Percentiles rank a stretch among this genome's conserved stretches.
Evolutionary conservation across 495 filamentous ascomycete species (phyloP).

Genomic region (Penicillium simplicissimum): DNA sequence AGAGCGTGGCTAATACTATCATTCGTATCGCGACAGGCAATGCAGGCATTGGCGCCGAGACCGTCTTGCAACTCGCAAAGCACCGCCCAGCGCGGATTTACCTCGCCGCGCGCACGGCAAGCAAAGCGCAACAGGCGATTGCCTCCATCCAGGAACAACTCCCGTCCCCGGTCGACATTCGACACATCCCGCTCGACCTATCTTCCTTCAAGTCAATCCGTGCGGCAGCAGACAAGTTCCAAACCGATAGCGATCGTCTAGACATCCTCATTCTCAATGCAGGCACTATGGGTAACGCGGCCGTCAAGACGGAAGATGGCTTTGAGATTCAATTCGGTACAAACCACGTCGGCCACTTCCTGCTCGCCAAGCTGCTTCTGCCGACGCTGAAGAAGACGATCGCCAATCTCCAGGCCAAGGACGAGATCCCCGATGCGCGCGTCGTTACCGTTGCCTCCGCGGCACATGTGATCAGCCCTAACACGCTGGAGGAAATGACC

Average conservation of each 20-base stretch:
- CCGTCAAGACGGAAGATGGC: slow-evolving; percentile 67
- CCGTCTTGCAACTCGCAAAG: slow-evolving; percentile 59
- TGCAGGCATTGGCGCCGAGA: slow-evolving; percentile 65
- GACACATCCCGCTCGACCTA: slow-evolving; percentile 53
- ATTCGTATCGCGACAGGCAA: slow-evolving; percentile 48
- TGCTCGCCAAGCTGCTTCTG: slow-evolving; percentile 62
- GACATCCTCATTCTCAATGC: slow-evolving; percentile 58
- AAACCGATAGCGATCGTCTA: slow-evolving; percentile 47
- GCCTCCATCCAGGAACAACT: slow-evolving; percentile 46
- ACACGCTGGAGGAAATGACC: slow-evolving; percentile 51
- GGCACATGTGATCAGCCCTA: slow-evolving; percentile 52
- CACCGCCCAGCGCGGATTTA: slow-evolving; percentile 64
- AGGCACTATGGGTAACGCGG: slow-evolving; percentile 62
- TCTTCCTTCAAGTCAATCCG: slow-evolving; percentile 54
- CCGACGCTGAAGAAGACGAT: slow-evolving; percentile 55
- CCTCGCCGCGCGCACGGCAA: slow-evolving; percentile 58
- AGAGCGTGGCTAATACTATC: neutral
- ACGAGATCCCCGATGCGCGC: slow-evolving; percentile 25
- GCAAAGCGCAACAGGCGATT: slow-evolving; percentile 54
- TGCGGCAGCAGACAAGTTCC: slow-evolving; percentile 48
- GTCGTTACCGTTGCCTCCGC: slow-evolving; percentile 27
- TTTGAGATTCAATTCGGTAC: slow-evolving; percentile 74
- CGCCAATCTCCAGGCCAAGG: slow-evolving; percentile 27
- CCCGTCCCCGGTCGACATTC: slow-evolving; percentile 46
- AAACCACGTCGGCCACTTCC: slow-evolving; percentile 56